Percentiles rank a stretch among this genome's conserved stretches.
phyloP scores from a whole-genome alignment of 768 basidiomycete species.

The Russula dissimulans region DNA sequence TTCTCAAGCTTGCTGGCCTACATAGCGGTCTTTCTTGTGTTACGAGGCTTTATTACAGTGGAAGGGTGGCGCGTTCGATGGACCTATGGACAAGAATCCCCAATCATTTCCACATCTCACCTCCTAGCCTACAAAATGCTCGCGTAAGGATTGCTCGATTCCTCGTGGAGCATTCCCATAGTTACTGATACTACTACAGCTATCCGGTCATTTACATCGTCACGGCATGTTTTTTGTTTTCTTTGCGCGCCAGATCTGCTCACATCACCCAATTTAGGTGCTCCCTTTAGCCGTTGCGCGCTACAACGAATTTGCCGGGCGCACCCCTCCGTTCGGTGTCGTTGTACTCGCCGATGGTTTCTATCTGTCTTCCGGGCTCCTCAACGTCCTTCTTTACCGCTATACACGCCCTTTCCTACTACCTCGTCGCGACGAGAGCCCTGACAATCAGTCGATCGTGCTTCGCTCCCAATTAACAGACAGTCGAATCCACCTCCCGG shows the following conservation, averaged over 20 bases:
- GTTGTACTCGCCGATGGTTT: constrained; percentile 33
- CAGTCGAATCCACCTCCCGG: not conserved
- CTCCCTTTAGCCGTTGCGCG: constrained; percentile 36
- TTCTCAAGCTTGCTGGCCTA: constrained; percentile 37
- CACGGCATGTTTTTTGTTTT: constrained; percentile 22
- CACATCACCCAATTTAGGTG: constrained; percentile 18
- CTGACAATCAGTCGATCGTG: not conserved
- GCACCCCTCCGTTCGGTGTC: constrained; percentile 28
- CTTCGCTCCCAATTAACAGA: not conserved
- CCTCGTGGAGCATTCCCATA: not conserved
- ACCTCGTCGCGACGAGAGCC: constrained; percentile 20
- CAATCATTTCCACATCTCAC: constrained; percentile 13
- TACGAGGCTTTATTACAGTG: constrained; percentile 31
- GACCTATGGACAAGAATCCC: constrained; percentile 13
- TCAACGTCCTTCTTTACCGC: constrained; percentile 35
- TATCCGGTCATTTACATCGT: constrained; percentile 39
- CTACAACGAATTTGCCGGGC: constrained; percentile 29
- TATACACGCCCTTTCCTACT: constrained; percentile 34
- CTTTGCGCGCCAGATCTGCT: not conserved
- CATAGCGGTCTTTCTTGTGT: constrained; percentile 35
- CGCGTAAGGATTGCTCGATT: constrained; percentile 30
- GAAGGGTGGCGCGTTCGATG: constrained; percentile 25
- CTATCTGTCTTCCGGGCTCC: constrained; percentile 37
- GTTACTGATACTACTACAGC: constrained; percentile 23
- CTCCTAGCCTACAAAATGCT: constrained; percentile 37